Evolutionary conservation across 441 rosid genomes (phyloP).

Genomic region (Gossypium trilobum): DNA sequence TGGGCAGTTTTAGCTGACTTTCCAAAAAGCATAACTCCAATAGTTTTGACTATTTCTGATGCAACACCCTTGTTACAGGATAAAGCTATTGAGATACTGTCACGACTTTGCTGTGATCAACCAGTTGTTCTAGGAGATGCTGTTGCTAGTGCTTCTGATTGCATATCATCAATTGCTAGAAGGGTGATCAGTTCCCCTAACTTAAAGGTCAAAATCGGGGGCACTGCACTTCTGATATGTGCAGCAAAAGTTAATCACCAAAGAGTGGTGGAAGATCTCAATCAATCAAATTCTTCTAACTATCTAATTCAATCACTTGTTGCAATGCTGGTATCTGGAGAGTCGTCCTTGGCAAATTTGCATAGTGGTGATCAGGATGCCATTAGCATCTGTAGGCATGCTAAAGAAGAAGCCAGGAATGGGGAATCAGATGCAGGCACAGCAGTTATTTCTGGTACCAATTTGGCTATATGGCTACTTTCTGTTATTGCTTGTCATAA

Average conservation of each 20-base stretch:
- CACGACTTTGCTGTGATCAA: conserved; percentile 81
- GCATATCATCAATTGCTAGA: conserved; percentile 56
- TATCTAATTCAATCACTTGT: conserved; percentile 78
- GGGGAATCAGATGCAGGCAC: conserved; percentile 41
- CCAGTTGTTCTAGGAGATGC: conserved; percentile 71
- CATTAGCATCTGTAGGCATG: conserved; percentile 55
- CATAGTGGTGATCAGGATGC: conserved; percentile 38
- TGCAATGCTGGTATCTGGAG: conserved; percentile 48
- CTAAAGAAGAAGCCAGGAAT: conserved; percentile 46
- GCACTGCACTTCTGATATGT: conserved; percentile 85
- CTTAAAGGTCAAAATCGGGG: conserved; percentile 80
- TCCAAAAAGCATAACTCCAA: conserved; percentile 69
- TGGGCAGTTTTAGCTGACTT: conserved; percentile 88
- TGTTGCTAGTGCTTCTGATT: conserved; percentile 52
- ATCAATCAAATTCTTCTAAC: conserved; percentile 56
- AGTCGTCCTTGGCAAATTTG: conserved; percentile 39
- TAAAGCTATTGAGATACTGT: conserved; percentile 82
- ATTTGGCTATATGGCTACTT: conserved; percentile 83
- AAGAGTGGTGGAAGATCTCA: conserved; percentile 78
- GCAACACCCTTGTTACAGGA: conserved; percentile 79
- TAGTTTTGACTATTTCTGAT: conserved; percentile 70
- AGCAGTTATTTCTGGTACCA: conserved; percentile 55
- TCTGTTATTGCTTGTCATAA: conserved; percentile 86
- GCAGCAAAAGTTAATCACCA: conserved; percentile 82
- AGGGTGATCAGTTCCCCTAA: conserved; percentile 61